Evolutionary conservation across 305 asterid genomes (phyloP), one percentile per base, ranked within the genome.

Genomic region (Petunia hybrid): DNA sequence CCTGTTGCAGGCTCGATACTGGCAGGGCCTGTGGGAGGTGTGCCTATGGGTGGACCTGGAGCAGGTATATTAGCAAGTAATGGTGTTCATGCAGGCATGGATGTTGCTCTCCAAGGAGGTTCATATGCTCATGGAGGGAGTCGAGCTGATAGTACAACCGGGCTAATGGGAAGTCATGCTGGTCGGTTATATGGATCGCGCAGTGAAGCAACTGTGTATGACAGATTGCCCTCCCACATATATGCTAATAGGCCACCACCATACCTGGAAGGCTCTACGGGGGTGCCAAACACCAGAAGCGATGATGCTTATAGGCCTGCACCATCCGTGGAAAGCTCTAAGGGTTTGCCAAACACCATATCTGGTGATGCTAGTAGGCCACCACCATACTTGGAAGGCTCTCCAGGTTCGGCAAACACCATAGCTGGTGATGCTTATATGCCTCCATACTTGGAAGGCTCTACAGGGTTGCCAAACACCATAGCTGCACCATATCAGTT

Each of bases 401-500:
- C 43, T 63, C 8, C 16, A 7, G 43, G 69, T 7, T 36, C 36
- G 43, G 43, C 69, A 63, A 63, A 63, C 69, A 63, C 43, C 16
- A 36, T 35, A 36, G 16, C 69, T 63, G 76, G 70, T 81, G 46
- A 57, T 90, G 1, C 69, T 63, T 63, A 36, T 5, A 63, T 6
- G 43, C 82, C 81, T 60, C 68, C 90, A 5, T 87, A 93, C 45
- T 63, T 38, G 6, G 65, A 22, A 60, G 68, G 42, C 42, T 63
- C 68, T 35, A 48, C 4, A 14, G 62, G 61, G 62, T 71, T 71
- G 61, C 31, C 61, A 48, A 46, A 48, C 78, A 71, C 61, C 78
- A 83, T 85, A 13, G 67, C 93, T 82, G 89, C 90, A 86, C 88
- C 91, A 14, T 92, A 94, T 86, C 96, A 90, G 80, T 94, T 90